These are phyloP conservation scores for Suhomyces maxii DNA, from an alignment of 1,139 yeast species.

Conservation along the genomic window DNA sequence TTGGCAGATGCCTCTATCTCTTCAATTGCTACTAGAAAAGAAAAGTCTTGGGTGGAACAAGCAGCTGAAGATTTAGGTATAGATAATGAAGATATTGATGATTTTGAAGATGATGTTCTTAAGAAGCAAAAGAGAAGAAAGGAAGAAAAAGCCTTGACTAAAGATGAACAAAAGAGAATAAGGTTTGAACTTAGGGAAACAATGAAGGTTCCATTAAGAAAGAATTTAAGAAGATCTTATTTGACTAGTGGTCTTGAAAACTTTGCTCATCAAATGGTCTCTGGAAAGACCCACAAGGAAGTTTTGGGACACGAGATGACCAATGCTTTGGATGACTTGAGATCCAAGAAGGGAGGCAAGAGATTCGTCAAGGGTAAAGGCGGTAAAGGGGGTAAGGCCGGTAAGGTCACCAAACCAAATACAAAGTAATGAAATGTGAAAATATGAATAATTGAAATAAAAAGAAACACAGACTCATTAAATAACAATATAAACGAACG, in stretches of 20 bases:
- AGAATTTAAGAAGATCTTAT: constrained; percentile 70
- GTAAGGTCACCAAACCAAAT: constrained; percentile 3
- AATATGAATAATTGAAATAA: too few relatives aligned
- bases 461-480: too few relatives aligned
- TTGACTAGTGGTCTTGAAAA: constrained; percentile 83
- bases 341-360: constrained; percentile 27
- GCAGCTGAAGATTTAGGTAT: constrained; percentile 95
- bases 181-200: constrained; percentile 58
- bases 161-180: constrained; percentile 48
- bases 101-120: constrained; percentile 62
- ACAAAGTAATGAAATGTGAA: constrained; percentile 11
- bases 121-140: constrained; percentile 64
- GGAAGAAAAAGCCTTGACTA: constrained; percentile 53
- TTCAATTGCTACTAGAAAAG: constrained; percentile 62
- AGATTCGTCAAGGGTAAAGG: constrained; percentile 13
- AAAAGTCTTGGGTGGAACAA: constrained; percentile 76
- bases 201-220: constrained; percentile 60
- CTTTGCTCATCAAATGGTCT: constrained; percentile 78
- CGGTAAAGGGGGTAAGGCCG: not conserved
- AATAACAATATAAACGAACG: too few relatives aligned
- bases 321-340: constrained; percentile 71
- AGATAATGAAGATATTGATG: constrained; percentile 56
- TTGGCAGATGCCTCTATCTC: constrained; percentile 72
- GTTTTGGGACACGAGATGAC: constrained; percentile 70
- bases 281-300: constrained; percentile 67